Evolutionary conservation across 176 grass and related monocot species (phyloP).

Genomic region (Carex littledalei): DNA sequence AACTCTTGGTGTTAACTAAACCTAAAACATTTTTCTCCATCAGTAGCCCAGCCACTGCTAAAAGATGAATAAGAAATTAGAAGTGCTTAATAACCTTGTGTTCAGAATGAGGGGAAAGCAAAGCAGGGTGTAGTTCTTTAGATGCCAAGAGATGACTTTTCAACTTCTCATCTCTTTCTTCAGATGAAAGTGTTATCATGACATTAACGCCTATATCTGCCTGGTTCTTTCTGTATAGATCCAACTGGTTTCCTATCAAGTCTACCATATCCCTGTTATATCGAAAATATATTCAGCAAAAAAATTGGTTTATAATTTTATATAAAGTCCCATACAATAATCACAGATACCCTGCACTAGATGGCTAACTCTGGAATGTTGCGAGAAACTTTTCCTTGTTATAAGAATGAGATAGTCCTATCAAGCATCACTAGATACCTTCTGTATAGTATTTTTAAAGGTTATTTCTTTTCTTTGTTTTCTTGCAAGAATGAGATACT

Average conservation of each 20-base stretch:
- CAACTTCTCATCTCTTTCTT: conserved; percentile 93
- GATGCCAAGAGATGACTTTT: conserved; percentile 81
- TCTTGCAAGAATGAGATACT: conserved; percentile 9
- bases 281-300: neutral
- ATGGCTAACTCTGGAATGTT: neutral
- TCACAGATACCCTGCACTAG: neutral
- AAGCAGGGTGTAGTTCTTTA: conserved; percentile 87
- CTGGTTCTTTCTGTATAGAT: conserved; percentile 87
- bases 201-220: conserved; percentile 68
- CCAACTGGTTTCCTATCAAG: conserved; percentile 76
- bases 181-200: conserved; percentile 83
- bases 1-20: neutral
- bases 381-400: neutral
- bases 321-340: neutral
- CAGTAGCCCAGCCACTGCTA: neutral
- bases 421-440: neutral
- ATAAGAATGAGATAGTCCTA: neutral
- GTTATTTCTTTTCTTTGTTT: neutral
- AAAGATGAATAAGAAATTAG: conserved; percentile 6
- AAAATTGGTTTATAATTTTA: neutral
- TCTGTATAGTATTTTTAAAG: neutral
- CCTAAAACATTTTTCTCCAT: neutral
- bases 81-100: conserved; percentile 52
- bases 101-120: conserved; percentile 89
- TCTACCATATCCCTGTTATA: conserved; percentile 76